Base-by-base conservation (phyloP, 306 rosid genomes). In the Clitoria ternatea region DNA sequence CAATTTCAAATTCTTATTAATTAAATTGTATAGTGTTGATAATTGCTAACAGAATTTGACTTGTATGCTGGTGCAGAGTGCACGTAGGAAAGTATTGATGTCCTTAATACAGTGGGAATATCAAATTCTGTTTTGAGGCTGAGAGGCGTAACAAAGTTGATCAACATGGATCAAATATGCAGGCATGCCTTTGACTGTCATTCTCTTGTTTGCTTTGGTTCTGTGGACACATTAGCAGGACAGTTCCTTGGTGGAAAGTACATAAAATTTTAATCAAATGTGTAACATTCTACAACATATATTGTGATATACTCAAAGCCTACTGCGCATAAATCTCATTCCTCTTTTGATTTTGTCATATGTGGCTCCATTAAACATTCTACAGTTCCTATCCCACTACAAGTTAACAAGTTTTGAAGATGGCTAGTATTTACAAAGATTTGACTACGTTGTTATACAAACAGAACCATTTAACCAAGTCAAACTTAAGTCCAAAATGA, bases 51-150 rank as follows among this genome's bases (percentile, higher is more conserved):
- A n/a, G n/a, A n/a, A 11, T 32, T 64, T 48, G 27, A 48, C 1
- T 30, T 53, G 0, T 32, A 23, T 52, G 8, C 54, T 80, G 61
- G 39, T 80, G 61, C 81, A 86, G 96, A 86, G 79, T 50, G 90
- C 92, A 48, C 92, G 86, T 56, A 74, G 88, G 71, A 86, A 89
- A 74, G 88, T 86, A 53, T 73, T 85, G 49, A 89, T 42, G 84
- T 89, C 15, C 82, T 90, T 12, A 85, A 85, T 67, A 83, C 85
- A 29, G 81, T 86, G 70, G 90, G 92, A 85, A 78, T 85, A 12
- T 89, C 92, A 22, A 86, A 85, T 57, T 71, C 92, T 2, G 84
- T 89, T 36, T 65, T 89, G 80, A 87, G 81, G 85, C 80, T 85
- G 90, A 87, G 83, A 86, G 89, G 75, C 79, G 87, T 50, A 75